phyloP scores from a whole-genome alignment of 2,329 filamentous ascomycete species.

The Fusarium duplospermum region DNA sequence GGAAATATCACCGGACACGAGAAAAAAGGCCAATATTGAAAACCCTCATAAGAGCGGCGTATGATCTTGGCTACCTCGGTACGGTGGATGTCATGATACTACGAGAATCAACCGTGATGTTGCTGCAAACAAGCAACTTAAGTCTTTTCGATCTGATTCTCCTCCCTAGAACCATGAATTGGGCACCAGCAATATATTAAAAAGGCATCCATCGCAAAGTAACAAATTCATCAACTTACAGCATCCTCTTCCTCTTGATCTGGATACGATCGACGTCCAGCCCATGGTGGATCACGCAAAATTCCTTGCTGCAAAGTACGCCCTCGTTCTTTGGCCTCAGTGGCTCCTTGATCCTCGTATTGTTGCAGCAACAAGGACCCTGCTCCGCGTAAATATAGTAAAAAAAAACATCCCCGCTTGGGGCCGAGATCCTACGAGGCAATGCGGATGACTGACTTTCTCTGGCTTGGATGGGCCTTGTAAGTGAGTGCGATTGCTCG shows the following conservation, averaged over 20 bases:
- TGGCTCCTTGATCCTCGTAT: conserved; percentile 30
- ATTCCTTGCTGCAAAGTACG: conserved; percentile 7
- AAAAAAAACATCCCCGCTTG: conserved; percentile 17
- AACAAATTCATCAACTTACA: not conserved
- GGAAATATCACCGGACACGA: conserved; percentile 10
- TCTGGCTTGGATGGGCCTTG: not conserved
- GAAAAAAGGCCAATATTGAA: conserved; percentile 8
- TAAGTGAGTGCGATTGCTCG: not conserved
- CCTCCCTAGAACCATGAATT: not conserved
- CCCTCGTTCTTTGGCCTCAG: conserved; percentile 1
- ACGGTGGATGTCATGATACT: not conserved
- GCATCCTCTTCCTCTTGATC: not conserved
- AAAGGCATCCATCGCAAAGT: not conserved
- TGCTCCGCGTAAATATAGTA: conserved; percentile 34
- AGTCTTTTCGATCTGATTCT: not conserved
- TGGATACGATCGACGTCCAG: conserved; percentile 14
- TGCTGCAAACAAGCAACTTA: not conserved
- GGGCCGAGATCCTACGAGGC: conserved; percentile 14
- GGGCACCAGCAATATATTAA: not conserved
- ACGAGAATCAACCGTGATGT: not conserved
- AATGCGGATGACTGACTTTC: not conserved
- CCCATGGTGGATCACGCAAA: not conserved
- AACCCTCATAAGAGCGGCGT: not conserved
- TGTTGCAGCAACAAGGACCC: conserved; percentile 25
- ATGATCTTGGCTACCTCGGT: not conserved